Percentiles rank a stretch among this genome's conserved stretches.
phyloP scores from a whole-genome alignment of 2,329 filamentous ascomycete genomes.

The Ophiostoma sp. region DNA sequence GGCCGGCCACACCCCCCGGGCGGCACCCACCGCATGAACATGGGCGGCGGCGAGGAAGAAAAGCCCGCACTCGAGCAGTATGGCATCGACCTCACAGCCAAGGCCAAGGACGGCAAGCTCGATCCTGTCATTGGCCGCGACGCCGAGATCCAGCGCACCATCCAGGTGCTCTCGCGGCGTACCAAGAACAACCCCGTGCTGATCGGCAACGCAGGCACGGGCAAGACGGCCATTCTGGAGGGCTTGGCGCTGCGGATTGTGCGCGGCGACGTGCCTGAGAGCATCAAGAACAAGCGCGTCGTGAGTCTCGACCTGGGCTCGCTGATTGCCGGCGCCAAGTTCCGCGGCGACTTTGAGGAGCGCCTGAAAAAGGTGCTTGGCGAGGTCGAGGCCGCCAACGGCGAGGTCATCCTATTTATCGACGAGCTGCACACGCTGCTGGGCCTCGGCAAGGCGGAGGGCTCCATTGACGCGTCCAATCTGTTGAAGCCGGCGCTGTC shows the following conservation, averaged over 20 bases:
- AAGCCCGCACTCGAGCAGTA: slow-evolving; percentile 88
- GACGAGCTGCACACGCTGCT: slow-evolving; percentile 90
- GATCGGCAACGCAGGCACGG: slow-evolving; percentile 86
- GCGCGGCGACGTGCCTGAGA: slow-evolving; percentile 87
- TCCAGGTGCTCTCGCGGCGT: slow-evolving; percentile 83
- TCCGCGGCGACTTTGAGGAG: slow-evolving; percentile 93
- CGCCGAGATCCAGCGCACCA: slow-evolving; percentile 84
- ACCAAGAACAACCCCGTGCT: slow-evolving; percentile 96
- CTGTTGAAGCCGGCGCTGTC: slow-evolving; percentile 90
- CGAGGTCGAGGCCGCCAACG: slow-evolving; percentile 84
- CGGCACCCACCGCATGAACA: slow-evolving; percentile 88
- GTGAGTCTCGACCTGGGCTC: slow-evolving; percentile 83
- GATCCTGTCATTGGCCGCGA: slow-evolving; percentile 95
- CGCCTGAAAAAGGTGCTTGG: slow-evolving; percentile 83
- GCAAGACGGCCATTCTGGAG: slow-evolving; percentile 90
- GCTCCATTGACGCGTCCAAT: slow-evolving; percentile 94
- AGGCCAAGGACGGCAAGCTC: slow-evolving; percentile 80
- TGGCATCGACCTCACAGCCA: slow-evolving; percentile 81
- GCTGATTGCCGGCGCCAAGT: slow-evolving; percentile 92
- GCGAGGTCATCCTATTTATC: slow-evolving; percentile 88
- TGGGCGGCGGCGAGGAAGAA: slow-evolving; percentile 66
- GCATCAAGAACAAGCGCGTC: slow-evolving; percentile 89
- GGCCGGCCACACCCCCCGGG: slow-evolving; percentile 81
- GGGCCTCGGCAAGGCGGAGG: slow-evolving; percentile 89
- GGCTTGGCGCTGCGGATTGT: slow-evolving; percentile 87